Evolutionary conservation across 1,139 yeast species (phyloP), one percentile per base, ranked within the genome.

Genomic region (Magnusiomyces tetraspermus): DNA sequence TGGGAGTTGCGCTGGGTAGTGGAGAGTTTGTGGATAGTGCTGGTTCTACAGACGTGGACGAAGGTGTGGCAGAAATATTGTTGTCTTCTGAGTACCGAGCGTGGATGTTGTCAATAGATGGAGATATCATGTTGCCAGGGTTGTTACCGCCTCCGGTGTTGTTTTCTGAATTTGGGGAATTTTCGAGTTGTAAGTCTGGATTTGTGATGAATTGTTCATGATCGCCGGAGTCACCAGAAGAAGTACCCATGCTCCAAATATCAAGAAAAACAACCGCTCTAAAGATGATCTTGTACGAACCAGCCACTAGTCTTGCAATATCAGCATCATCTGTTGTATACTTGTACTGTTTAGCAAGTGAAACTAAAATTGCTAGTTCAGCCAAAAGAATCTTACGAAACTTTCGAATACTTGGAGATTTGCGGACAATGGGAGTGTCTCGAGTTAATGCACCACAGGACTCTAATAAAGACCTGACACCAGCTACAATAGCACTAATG

Each of bases 361-460:
- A 79, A 78, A 90, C 89, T 46, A 92, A 72, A 55, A 83, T 85
- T 53, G 94, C 90, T 85, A 97, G 85, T 64, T 90, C 97, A 0
- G 96, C 90, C 46, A 92, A 77, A 54, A 92, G 71, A 22, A 83
- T 76, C 67, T 90, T 90, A 59, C 98, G 76, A 55, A 85, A 76
- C 60, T 79, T 83, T 51, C 94, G 74, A 21, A 92, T 82, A 5
- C 78, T 68, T 2, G 89, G 87, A 48, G 82, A 76, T 55, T 78
- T 76, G 57, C 82, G 80, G 3, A 90, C 96, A 43, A 87, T 76
- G 45, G 81, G 83, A 56, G 88, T 83, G 17, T 94, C 84, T 58
- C 97, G 75, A 1, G 96, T 87, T 30, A 92, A 77, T 64, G 96
- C 86, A 55, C 86, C 85, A 0, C 96, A 86, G 52, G 80, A 78